A percentile compares a stretch with the other conserved stretches of the same genome.
Conservation (phyloP, 345 rosid genomes). For the Gossypium longicalyx region DNA sequence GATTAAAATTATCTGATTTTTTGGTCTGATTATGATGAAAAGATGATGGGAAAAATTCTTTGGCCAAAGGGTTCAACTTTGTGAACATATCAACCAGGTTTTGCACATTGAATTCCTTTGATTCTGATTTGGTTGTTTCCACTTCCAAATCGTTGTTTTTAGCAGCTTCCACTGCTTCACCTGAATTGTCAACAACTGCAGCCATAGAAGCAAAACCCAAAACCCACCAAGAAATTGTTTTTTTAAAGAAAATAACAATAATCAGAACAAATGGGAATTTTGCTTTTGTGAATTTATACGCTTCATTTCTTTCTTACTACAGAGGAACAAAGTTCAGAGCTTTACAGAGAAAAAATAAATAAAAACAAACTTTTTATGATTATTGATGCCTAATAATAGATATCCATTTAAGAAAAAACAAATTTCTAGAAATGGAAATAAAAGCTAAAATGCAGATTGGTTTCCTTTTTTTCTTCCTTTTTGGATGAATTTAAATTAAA, state of each 20-base stretch:
- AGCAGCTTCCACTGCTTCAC: slow-evolving; percentile 34
- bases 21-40: slow-evolving; percentile 27
- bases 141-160: slow-evolving; percentile 3
- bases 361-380: not conserved
- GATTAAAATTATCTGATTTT: slow-evolving; percentile 28
- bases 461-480: not conserved
- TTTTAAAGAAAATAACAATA: not conserved
- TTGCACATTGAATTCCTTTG: slow-evolving; percentile 57
- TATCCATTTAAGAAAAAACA: slow-evolving; percentile 17
- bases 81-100: slow-evolving; percentile 77
- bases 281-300: not conserved
- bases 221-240: not conserved
- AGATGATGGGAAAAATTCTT: slow-evolving; percentile 74
- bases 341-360: not conserved
- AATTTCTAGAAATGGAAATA: slow-evolving; percentile 3
- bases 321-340: slow-evolving; percentile 4
- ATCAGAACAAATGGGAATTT: not conserved
- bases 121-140: slow-evolving; percentile 32
- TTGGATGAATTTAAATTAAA: not conserved
- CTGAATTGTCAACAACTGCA: slow-evolving; percentile 57
- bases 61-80: slow-evolving; percentile 78
- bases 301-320: not conserved
- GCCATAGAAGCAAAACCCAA: slow-evolving; percentile 49
- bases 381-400: slow-evolving; percentile 1
- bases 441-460: not conserved